A percentile compares a stretch with the other conserved stretches of the same genome.
Conservation (phyloP, 768 basidiomycete species). For the Nevesoporus exiguus region DNA sequence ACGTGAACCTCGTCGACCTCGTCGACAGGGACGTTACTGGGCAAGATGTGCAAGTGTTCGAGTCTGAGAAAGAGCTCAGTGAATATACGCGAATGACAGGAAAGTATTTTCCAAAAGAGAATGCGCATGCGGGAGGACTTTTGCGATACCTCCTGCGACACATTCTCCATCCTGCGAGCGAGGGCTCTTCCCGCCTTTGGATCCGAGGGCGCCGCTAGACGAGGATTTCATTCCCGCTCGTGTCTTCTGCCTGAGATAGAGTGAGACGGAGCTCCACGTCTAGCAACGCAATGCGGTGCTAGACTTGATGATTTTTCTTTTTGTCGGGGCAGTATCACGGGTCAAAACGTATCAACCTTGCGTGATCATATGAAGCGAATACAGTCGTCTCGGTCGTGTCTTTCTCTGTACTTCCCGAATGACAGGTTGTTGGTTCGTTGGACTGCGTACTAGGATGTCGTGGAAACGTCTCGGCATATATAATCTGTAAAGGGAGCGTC, state of each 20-base stretch:
- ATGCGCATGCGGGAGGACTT: constrained; percentile 15
- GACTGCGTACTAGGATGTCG: too few species aligned
- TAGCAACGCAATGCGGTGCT: not conserved
- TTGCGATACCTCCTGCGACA: constrained; percentile 14
- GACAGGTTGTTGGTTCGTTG: too few species aligned
- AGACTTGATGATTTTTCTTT: too few species aligned
- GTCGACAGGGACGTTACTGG: constrained; percentile 13
- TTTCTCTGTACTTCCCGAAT: too few species aligned
- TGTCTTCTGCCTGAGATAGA: not conserved
- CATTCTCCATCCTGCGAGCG: constrained; percentile 2
- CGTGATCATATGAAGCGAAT: too few species aligned
- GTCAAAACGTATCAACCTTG: too few species aligned
- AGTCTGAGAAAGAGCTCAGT: constrained; percentile 7
- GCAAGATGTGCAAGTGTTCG: not conserved
- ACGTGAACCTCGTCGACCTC: constrained; percentile 12
- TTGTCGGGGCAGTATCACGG: too few species aligned
- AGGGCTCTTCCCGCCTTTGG: not conserved
- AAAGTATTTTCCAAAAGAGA: constrained; percentile 16
- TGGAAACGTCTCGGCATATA: too few species aligned
- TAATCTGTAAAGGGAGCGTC: too few species aligned
- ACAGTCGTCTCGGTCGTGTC: too few species aligned
- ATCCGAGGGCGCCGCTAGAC: constrained; percentile 6
- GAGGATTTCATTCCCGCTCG: constrained; percentile 8
- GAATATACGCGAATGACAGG: constrained; percentile 4
- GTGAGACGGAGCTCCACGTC: constrained; percentile 2